Evolutionary conservation across 2,329 filamentous ascomycete genomes (phyloP).

Genomic region (Drechslerella dactyloides): DNA sequence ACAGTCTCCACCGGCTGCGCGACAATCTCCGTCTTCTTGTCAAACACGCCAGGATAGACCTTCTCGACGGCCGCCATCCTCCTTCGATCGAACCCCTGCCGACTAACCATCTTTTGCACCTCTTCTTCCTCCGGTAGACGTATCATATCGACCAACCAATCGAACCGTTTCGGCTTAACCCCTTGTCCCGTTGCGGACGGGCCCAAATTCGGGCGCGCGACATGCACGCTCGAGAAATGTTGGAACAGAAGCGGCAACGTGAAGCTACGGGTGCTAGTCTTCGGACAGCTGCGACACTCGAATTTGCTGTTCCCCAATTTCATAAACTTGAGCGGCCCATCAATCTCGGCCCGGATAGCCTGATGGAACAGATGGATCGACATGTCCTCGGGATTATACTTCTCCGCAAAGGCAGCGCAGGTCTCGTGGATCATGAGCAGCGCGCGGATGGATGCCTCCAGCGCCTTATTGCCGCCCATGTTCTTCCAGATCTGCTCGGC

Average conservation of each 20-base stretch:
- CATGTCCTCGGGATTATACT: constrained; percentile 60
- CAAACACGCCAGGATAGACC: constrained; percentile 62
- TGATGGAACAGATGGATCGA: constrained; percentile 58
- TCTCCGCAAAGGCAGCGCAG: constrained; percentile 59
- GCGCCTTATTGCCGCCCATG: constrained; percentile 25
- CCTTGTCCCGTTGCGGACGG: constrained; percentile 53
- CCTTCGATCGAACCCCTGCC: constrained; percentile 65
- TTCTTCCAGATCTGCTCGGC: constrained; percentile 42
- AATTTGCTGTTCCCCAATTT: constrained; percentile 40
- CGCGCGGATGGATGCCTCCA: constrained; percentile 36
- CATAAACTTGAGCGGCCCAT: constrained; percentile 49
- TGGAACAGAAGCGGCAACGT: constrained; percentile 54
- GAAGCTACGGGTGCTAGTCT: constrained; percentile 43
- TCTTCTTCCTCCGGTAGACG: constrained; percentile 64
- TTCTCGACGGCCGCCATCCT: constrained; percentile 64
- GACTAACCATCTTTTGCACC: constrained; percentile 62
- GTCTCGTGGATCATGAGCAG: constrained; percentile 46
- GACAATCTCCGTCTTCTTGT: constrained; percentile 29
- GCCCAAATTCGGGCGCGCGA: constrained; percentile 54
- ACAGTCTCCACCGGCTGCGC: neutral
- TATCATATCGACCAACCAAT: constrained; percentile 70
- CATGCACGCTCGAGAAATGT: constrained; percentile 55
- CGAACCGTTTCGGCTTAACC: constrained; percentile 56
- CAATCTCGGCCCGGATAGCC: constrained; percentile 55
- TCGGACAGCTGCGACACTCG: constrained; percentile 38